Evolutionary conservation across 148 eudicot genomes (phyloP).

Genomic region (Spergularia bocconei): DNA sequence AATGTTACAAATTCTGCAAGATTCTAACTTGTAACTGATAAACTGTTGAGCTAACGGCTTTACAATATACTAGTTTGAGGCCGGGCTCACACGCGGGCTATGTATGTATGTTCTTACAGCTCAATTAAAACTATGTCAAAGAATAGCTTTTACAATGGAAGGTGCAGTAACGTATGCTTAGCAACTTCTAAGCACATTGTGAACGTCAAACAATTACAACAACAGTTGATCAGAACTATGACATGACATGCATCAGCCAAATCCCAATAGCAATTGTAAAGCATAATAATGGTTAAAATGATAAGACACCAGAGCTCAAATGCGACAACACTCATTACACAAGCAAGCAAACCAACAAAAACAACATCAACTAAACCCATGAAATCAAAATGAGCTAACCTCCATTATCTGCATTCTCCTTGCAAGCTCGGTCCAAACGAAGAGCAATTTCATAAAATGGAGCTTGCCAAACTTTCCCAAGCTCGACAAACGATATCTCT

Average conservation of each 20-base stretch:
- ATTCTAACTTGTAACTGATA: not conserved
- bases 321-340: not conserved
- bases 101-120: no score
- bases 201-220: no score
- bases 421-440: slow-evolving; percentile 20
- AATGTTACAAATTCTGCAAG: not conserved
- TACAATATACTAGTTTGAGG: not conserved
- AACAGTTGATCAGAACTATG: not conserved
- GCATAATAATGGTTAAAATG: not conserved
- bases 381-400: slow-evolving; percentile 29
- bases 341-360: not conserved
- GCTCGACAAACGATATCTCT: slow-evolving; percentile 53
- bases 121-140: not conserved
- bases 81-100: no score
- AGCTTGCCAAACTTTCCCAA: slow-evolving; percentile 75
- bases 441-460: slow-evolving; percentile 64
- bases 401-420: slow-evolving; percentile 24
- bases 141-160: not conserved
- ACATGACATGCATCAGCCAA: not conserved
- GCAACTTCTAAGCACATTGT: no score
- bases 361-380: not conserved
- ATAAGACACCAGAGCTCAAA: not conserved
- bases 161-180: not conserved
- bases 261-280: not conserved
- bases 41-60: not conserved